A percentile compares a stretch with the other conserved stretches of the same genome.
Evolutionary conservation across 2,329 filamentous ascomycete species (phyloP).

Genomic region (Fusarium sp.): DNA sequence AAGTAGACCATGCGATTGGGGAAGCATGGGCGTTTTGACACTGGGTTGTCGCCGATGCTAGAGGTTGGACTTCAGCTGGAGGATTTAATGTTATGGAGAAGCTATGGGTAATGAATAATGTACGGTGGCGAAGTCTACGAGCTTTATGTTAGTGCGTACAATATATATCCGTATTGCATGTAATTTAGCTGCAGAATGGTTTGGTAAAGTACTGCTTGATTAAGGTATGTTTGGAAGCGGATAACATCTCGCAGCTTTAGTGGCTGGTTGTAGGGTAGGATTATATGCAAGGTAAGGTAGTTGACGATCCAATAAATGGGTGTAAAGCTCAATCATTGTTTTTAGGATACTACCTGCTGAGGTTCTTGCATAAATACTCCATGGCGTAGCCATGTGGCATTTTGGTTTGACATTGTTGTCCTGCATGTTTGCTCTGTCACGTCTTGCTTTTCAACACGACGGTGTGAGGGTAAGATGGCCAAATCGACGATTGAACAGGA

Average conservation of each 20-base stretch:
- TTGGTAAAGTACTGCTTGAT: background rate
- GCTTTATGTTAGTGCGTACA: slow-evolving; percentile 34
- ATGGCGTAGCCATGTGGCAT: slow-evolving; percentile 2
- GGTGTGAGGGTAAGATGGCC: background rate
- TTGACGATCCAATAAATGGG: no score
- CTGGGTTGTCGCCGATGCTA: slow-evolving; percentile 10
- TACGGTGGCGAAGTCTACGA: slow-evolving; percentile 31
- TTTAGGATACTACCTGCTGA: background rate
- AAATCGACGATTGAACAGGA: background rate
- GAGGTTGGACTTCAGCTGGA: slow-evolving; percentile 8
- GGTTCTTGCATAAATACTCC: background rate
- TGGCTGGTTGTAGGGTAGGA: background rate
- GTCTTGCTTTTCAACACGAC: background rate
- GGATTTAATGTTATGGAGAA: slow-evolving; percentile 27
- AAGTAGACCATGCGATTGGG: background rate
- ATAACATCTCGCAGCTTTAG: background rate
- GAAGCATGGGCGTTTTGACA: slow-evolving; percentile 17
- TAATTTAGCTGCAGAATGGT: background rate
- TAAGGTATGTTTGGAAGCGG: background rate
- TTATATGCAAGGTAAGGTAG: background rate
- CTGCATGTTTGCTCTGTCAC: background rate
- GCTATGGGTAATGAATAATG: slow-evolving; percentile 40
- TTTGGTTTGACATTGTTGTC: slow-evolving; percentile 11
- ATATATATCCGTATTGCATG: slow-evolving; percentile 23
- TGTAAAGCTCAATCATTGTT: no score